Conservation (phyloP, 2,329 filamentous ascomycete genomes). For the Neonectria ditissima region DNA sequence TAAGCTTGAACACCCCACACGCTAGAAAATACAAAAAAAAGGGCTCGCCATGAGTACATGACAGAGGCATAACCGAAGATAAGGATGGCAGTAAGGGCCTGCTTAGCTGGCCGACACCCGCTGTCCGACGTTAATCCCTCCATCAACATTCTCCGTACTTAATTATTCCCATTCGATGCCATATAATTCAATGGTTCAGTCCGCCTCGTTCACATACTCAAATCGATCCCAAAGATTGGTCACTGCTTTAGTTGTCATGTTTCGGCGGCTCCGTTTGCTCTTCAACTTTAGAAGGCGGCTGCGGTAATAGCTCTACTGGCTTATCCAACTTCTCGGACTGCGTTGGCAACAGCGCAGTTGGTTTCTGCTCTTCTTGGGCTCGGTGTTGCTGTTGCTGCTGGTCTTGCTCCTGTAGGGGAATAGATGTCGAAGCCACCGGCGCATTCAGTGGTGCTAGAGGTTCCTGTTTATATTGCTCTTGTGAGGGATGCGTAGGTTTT, state of each 20-base stretch:
- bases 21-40: conserved; percentile 33
- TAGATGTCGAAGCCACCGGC: not conserved
- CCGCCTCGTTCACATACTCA: conserved; percentile 8
- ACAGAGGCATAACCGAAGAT: conserved; percentile 42
- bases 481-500: conserved; percentile 12
- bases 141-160: conserved; percentile 28
- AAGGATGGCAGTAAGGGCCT: conserved; percentile 27
- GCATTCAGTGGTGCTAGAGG: not conserved
- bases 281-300: conserved; percentile 17
- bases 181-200: conserved; percentile 27
- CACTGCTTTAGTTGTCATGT: conserved; percentile 19
- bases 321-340: conserved; percentile 13
- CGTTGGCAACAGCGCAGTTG: conserved; percentile 7
- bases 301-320: conserved; percentile 14
- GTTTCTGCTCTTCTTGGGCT: conserved; percentile 18
- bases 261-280: conserved; percentile 16
- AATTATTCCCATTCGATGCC: conserved; percentile 26
- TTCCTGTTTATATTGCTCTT: conserved; percentile 14
- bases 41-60: conserved; percentile 37
- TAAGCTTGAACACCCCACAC: conserved; percentile 35
- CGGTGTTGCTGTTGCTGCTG: conserved; percentile 14
- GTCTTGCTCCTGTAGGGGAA: conserved; percentile 10
- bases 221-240: conserved; percentile 13
- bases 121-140: conserved; percentile 25
- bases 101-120: conserved; percentile 26